A percentile compares a stretch with the other conserved stretches of the same genome.
Evolutionary conservation across 164 flowering plant genomes (phyloP).

Genomic region (Malania oleifera): DNA sequence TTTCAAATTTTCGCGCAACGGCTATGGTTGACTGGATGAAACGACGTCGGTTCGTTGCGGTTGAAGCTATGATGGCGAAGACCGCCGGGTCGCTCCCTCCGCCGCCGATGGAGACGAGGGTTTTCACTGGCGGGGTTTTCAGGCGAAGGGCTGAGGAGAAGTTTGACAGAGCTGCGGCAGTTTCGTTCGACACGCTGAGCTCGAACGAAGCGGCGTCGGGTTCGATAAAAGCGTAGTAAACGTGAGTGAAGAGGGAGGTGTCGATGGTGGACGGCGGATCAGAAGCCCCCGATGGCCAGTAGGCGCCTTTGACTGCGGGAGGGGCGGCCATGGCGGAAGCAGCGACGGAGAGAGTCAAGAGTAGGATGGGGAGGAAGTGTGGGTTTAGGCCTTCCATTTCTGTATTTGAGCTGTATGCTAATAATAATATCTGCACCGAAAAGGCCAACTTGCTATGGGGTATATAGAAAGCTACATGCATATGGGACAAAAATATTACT

Average conservation of each 20-base stretch:
- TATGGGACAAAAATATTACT: too few relatives aligned
- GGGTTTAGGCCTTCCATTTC: too few relatives aligned
- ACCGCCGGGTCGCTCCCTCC: slow-evolving; percentile 17
- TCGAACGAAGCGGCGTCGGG: slow-evolving; percentile 33
- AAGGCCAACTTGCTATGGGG: too few relatives aligned
- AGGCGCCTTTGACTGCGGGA: slow-evolving; percentile 26
- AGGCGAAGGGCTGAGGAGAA: slow-evolving; percentile 39
- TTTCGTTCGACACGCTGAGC: slow-evolving; percentile 16
- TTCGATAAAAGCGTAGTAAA: slow-evolving; percentile 41
- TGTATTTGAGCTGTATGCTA: too few relatives aligned
- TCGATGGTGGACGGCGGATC: slow-evolving; percentile 39
- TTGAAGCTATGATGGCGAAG: slow-evolving; percentile 36
- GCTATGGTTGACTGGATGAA: slow-evolving; percentile 40
- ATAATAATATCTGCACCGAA: too few relatives aligned
- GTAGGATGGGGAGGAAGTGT: too few relatives aligned
- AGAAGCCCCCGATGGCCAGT: slow-evolving; percentile 36
- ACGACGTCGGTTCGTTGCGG: slow-evolving; percentile 12
- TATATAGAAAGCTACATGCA: too few relatives aligned
- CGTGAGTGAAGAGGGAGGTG: slow-evolving; percentile 41
- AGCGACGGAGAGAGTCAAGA: too few relatives aligned
- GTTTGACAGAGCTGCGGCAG: slow-evolving; percentile 14
- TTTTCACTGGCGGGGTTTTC: slow-evolving; percentile 29
- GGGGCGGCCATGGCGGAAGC: not conserved
- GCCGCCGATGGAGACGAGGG: slow-evolving; percentile 46
- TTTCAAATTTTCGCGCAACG: slow-evolving; percentile 32